Conservation (phyloP, 495 filamentous ascomycete genomes). For the Oidiodendron maius region DNA sequence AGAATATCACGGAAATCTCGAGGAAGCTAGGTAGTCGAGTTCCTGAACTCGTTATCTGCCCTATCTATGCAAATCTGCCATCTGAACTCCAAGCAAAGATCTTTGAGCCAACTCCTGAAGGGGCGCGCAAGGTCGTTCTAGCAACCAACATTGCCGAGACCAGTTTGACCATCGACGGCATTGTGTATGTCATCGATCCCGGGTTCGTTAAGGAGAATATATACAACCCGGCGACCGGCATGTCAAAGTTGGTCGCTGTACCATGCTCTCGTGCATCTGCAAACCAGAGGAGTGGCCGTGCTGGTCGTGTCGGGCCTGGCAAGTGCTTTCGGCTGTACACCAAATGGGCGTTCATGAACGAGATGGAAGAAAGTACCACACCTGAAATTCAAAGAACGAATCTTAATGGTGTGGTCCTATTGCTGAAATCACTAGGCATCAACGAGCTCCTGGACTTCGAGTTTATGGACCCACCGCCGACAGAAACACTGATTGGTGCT, state of each 20-base stretch:
- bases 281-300: constrained; percentile 87
- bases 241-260: constrained; percentile 86
- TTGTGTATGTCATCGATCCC: constrained; percentile 87
- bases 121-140: constrained; percentile 77
- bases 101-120: constrained; percentile 79
- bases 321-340: constrained; percentile 96
- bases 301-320: constrained; percentile 86
- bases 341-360: constrained; percentile 89
- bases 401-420: constrained; percentile 74
- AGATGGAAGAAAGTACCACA: constrained; percentile 86
- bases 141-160: constrained; percentile 92
- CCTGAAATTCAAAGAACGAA: constrained; percentile 95
- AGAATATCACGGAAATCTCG: constrained; percentile 72
- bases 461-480: constrained; percentile 91
- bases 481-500: constrained; percentile 85
- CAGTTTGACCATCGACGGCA: constrained; percentile 81
- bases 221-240: constrained; percentile 85
- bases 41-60: constrained; percentile 80
- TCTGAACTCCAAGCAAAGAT: constrained; percentile 83
- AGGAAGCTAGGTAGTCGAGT: constrained; percentile 76
- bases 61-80: constrained; percentile 85
- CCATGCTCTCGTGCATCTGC: constrained; percentile 93
- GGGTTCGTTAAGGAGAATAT: constrained; percentile 95
- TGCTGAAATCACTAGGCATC: constrained; percentile 87
- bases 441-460: constrained; percentile 93